Base-by-base conservation (phyloP, 2,329 filamentous ascomycete species). In the Boeremia exigua region DNA sequence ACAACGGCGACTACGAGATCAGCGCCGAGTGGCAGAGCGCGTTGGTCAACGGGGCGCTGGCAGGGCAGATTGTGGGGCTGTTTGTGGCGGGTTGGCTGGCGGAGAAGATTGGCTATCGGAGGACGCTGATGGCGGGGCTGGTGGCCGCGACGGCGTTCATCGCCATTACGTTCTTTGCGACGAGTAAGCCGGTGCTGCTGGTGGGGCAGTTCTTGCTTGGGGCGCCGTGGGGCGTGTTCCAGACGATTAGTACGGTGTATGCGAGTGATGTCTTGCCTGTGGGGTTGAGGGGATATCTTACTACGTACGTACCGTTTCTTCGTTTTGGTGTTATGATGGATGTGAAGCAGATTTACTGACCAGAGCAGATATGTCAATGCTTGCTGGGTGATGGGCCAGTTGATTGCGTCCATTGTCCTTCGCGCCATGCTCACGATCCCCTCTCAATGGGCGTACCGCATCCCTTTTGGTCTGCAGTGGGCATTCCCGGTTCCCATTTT, bases 341-440 rank as follows among this genome's bases (percentile, higher is more conserved):
- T 12, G 7, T 28, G 4, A 8, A 46, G 4, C 10, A 2, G 3
- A 14, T 11, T 10, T 29, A 4, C 25, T 55, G 9, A 55, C 17
- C 9, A 6, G 1, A 2, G 28, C 9, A 63, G 61, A 42, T 63
- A 60, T 11, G 84, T 65, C 6, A 65, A 65, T 30, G 59, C 55
- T 2, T 65, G 62, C 8, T 65, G 62, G 62, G 62, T 60, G 2
- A 49, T 65, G 29, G 88, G 88, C 10, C 88, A 91, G 72, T 80
- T 88, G 55, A 85, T 90, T 50, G 86, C 84, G 23, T 86, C 88
- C 48, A 86, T 86, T 15, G 87, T 89, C 49, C 85, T 90, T 65
- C 84, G 84, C 71, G 80, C 82, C 53, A 87, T 89, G 79, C 74
- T 88, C 23, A 77, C 81, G 66, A 81, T 86, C 37, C 71, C 37